phyloP scores from a whole-genome alignment of 306 rosid species.

The Gastrolobium villosum region DNA sequence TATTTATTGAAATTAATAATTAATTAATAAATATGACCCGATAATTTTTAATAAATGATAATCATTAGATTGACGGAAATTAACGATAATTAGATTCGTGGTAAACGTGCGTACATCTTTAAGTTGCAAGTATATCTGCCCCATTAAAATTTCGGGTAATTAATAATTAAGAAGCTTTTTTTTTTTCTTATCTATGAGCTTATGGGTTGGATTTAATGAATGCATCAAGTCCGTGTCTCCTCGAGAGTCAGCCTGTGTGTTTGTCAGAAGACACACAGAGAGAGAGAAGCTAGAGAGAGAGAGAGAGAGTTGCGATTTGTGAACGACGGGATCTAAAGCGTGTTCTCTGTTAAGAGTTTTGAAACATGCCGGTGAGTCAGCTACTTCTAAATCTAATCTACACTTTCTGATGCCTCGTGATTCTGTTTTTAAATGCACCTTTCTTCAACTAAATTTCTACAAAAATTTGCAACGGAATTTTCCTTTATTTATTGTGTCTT shows the following conservation, averaged over 20 bases:
- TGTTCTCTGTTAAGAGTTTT: constrained; percentile 43
- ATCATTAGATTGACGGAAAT: too few species aligned
- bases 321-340: constrained; percentile 44
- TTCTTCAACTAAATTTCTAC: background rate
- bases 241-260: constrained; percentile 44
- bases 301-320: constrained; percentile 18
- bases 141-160: background rate
- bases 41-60: too few species aligned
- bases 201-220: constrained; percentile 65
- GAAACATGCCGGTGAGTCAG: constrained; percentile 57
- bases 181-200: constrained; percentile 5
- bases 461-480: background rate
- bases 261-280: constrained; percentile 33
- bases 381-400: constrained; percentile 49
- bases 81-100: too few species aligned
- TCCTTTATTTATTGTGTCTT: background rate
- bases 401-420: constrained; percentile 3
- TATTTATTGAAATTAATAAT: too few species aligned
- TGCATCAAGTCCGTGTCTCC: constrained; percentile 59
- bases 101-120: too few species aligned
- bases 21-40: too few species aligned
- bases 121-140: too few species aligned
- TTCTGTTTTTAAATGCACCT: constrained; percentile 1
- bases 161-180: constrained; percentile 41
- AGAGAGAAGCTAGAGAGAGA: constrained; percentile 37